phyloP scores from a whole-genome alignment of 208 protist species.

The Leishmania guyanensis region DNA sequence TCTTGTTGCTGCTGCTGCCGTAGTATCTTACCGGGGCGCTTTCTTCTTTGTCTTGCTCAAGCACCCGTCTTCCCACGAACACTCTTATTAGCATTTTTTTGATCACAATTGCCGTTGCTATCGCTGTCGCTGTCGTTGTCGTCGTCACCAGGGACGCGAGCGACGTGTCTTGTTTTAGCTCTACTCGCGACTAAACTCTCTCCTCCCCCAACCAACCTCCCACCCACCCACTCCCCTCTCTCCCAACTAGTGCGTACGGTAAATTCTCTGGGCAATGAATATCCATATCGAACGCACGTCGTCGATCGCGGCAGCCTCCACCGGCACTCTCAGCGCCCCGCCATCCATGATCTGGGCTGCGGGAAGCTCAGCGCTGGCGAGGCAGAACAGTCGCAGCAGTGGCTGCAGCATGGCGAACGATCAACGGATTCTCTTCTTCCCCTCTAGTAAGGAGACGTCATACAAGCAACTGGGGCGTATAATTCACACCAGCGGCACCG shows the following conservation, averaged over 20 bases:
- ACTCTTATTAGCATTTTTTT: background rate
- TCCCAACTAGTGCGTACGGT: background rate
- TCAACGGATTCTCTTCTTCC: slow-evolving; percentile 4
- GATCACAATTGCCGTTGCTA: background rate
- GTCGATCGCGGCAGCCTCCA: background rate
- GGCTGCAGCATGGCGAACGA: background rate
- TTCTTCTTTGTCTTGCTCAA: background rate
- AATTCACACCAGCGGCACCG: background rate
- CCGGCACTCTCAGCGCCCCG: background rate
- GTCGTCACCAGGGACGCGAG: background rate
- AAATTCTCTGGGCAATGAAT: background rate
- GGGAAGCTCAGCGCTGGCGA: background rate
- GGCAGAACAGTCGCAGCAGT: background rate
- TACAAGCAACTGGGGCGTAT: background rate
- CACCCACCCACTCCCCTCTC: background rate
- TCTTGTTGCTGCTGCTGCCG: background rate
- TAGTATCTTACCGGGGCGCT: background rate
- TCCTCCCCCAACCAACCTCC: background rate
- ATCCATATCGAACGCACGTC: background rate
- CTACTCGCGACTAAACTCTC: background rate
- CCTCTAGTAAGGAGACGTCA: background rate
- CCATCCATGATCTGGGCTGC: background rate
- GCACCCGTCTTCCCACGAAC: background rate
- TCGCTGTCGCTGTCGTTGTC: background rate
- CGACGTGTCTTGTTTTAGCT: background rate